These are phyloP conservation scores for Blastobotrys buckinghamii DNA, from an alignment of 1,139 yeast genomes.

Conservation along the genomic window DNA sequence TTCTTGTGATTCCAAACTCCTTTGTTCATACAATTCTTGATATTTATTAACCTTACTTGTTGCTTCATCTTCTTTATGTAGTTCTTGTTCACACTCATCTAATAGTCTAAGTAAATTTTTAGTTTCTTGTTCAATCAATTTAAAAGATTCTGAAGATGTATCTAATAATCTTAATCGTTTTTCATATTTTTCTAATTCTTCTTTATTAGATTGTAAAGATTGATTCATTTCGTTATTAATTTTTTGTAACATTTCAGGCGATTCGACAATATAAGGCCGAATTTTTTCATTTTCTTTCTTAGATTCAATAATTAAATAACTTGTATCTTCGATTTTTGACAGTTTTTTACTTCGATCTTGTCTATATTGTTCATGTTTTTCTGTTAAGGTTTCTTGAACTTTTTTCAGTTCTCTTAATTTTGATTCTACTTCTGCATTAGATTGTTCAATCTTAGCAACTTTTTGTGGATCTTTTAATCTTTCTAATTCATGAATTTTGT, in stretches of 20 bases:
- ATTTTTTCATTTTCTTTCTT: conserved; percentile 56
- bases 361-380: conserved; percentile 65
- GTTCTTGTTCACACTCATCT: conserved; percentile 53
- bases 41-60: conserved; percentile 37
- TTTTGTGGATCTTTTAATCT: conserved; percentile 28
- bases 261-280: conserved; percentile 54
- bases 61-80: conserved; percentile 44
- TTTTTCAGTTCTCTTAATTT: conserved; percentile 59
- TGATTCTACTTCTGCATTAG: conserved; percentile 54
- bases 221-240: conserved; percentile 51
- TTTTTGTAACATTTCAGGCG: conserved; percentile 51
- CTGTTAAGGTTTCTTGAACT: conserved; percentile 56
- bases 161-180: conserved; percentile 46
- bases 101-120: conserved; percentile 45
- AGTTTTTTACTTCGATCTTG: conserved; percentile 54
- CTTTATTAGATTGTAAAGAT: conserved; percentile 43
- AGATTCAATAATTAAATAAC: conserved; percentile 48
- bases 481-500: conserved; percentile 28
- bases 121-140: conserved; percentile 50
- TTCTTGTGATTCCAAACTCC: conserved; percentile 43
- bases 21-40: conserved; percentile 46
- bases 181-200: conserved; percentile 41
- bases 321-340: conserved; percentile 50
- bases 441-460: conserved; percentile 46
- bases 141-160: conserved; percentile 55